These are phyloP conservation scores for Russula earlei DNA, from an alignment of 768 basidiomycete species.

Conservation along the genomic window DNA sequence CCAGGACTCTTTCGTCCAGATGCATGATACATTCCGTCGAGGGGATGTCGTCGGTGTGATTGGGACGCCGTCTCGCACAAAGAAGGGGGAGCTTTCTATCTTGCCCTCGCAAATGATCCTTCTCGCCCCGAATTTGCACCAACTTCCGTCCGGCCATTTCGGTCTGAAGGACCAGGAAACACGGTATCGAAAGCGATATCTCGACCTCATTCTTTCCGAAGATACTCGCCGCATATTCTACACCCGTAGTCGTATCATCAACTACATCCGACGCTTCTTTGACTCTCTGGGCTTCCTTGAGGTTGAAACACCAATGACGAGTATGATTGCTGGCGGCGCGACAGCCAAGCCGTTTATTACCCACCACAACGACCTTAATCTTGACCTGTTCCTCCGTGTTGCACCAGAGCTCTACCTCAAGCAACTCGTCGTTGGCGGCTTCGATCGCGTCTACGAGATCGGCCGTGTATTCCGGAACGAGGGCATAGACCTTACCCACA, in stretches of 20 bases:
- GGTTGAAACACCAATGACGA: conserved; percentile 98
- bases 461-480: conserved; percentile 98
- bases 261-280: conserved; percentile 86
- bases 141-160: conserved; percentile 84
- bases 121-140: conserved; percentile 93
- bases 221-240: conserved; percentile 85
- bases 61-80: conserved; percentile 83
- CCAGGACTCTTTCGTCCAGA: conserved; percentile 52
- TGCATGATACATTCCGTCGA: conserved; percentile 82
- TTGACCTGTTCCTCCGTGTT: conserved; percentile 94
- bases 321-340: conserved; percentile 91
- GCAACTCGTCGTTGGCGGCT: conserved; percentile 91
- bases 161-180: conserved; percentile 97
- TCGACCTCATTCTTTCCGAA: conserved; percentile 93
- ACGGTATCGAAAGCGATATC: conserved; percentile 95
- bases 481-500: conserved; percentile 97
- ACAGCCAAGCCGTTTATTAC: conserved; percentile 99
- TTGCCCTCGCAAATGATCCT: conserved; percentile 72
- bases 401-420: conserved; percentile 98
- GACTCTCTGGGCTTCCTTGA: conserved; percentile 93
- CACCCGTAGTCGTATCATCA: conserved; percentile 81
- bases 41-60: conserved; percentile 94
- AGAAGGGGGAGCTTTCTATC: conserved; percentile 93
- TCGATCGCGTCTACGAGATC: conserved; percentile 97
- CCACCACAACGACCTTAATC: conserved; percentile 95